These are phyloP conservation scores for Kazachstania taianensis DNA, from an alignment of 805 yeast genomes.

Conservation along the genomic window DNA sequence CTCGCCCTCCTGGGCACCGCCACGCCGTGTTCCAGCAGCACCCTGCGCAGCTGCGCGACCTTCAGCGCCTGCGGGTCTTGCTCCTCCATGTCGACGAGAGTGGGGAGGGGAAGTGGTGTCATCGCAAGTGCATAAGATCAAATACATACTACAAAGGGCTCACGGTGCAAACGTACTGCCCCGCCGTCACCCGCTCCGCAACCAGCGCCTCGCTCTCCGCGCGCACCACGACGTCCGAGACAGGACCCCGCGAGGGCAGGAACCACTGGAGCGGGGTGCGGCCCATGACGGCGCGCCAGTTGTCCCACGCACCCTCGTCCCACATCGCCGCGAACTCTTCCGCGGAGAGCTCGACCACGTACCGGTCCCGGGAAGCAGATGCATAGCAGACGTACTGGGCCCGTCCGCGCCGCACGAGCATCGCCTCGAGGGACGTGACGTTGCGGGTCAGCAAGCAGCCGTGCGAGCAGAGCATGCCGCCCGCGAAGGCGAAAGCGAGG, in stretches of 20 bases:
- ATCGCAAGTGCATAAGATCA: too few species aligned
- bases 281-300: slow-evolving; percentile 16
- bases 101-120: too few species aligned
- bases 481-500: slow-evolving; percentile 32
- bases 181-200: background rate
- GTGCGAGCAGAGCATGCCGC: slow-evolving; percentile 36
- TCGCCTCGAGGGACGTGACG: slow-evolving; percentile 50
- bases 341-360: slow-evolving; percentile 32
- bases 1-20: slow-evolving; percentile 50
- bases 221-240: background rate
- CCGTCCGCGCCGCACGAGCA: too few species aligned
- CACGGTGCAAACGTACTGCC: background rate
- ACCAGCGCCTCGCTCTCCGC: background rate
- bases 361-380: slow-evolving; percentile 29
- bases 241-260: too few species aligned
- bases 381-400: slow-evolving; percentile 19
- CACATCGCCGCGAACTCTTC: slow-evolving; percentile 17
- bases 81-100: too few species aligned
- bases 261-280: background rate
- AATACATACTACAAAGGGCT: slow-evolving; percentile 35
- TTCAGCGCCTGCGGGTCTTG: slow-evolving; percentile 51
- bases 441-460: slow-evolving; percentile 37
- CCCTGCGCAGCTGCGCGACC: slow-evolving; percentile 57
- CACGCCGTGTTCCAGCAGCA: slow-evolving; percentile 50
- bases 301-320: slow-evolving; percentile 16